Percentiles rank a stretch among this genome's conserved stretches.
Conservation (phyloP, 495 filamentous ascomycete species). For the Trichoderma reesei region DNA sequence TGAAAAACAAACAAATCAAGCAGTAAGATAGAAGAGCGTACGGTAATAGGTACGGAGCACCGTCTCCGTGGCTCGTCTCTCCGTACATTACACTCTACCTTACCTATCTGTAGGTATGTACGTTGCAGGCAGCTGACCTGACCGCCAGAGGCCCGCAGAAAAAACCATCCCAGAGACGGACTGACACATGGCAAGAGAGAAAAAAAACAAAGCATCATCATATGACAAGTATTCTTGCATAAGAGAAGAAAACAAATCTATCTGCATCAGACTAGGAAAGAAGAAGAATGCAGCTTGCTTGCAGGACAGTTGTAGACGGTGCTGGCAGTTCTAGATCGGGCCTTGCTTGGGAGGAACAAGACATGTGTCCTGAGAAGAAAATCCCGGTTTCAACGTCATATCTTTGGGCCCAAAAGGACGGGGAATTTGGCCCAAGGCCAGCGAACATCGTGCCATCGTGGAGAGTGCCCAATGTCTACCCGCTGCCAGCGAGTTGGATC, state of each 20-base stretch:
- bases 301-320: not conserved
- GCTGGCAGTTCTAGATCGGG: not conserved
- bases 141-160: not conserved
- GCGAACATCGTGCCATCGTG: not conserved
- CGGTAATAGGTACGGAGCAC: no score
- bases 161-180: not conserved
- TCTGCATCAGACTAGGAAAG: not conserved
- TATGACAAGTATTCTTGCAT: not conserved
- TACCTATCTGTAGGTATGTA: not conserved
- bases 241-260: not conserved
- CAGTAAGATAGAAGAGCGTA: no score
- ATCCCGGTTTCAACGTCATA: no score
- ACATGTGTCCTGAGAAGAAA: no score
- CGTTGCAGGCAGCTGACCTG: not conserved
- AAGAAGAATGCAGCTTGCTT: not conserved
- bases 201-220: no score
- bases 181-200: constrained; percentile 7
- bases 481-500: not conserved
- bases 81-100: no score
- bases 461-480: not conserved
- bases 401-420: not conserved
- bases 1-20: no score
- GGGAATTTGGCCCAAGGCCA: not conserved
- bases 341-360: not conserved
- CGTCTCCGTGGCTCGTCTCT: no score